phyloP scores from a whole-genome alignment of 2,329 filamentous ascomycete genomes.

The Paraphaeosphaeria sporulosa region DNA sequence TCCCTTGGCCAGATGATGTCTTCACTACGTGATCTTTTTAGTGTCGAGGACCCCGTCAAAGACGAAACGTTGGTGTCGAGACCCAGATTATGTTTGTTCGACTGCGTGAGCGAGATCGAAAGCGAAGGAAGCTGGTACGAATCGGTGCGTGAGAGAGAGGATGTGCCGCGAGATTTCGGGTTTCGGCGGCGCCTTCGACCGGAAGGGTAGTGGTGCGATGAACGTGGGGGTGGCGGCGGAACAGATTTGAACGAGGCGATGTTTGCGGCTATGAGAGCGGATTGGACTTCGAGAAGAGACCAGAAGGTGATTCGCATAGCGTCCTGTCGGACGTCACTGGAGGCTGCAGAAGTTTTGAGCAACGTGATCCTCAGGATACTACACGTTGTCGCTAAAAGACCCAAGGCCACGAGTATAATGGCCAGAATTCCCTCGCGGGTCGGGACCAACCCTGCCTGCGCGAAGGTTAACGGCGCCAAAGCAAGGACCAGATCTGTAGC shows the following conservation, averaged over 20 bases:
- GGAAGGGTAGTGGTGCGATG: not conserved
- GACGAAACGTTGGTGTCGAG: constrained; percentile 8
- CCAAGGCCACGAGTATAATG: constrained; percentile 26
- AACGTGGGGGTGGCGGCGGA: constrained; percentile 21
- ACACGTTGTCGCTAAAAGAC: constrained; percentile 30
- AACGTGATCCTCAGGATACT: constrained; percentile 28
- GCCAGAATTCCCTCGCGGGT: constrained; percentile 27
- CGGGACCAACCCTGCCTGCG: constrained; percentile 23
- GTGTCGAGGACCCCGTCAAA: constrained; percentile 9
- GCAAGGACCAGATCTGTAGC: constrained; percentile 31
- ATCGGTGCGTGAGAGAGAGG: constrained; percentile 2
- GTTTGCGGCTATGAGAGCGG: constrained; percentile 32
- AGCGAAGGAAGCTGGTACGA: constrained; percentile 10
- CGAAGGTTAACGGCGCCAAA: constrained; percentile 26
- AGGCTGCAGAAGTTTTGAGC: constrained; percentile 23
- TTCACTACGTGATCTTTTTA: constrained; percentile 11
- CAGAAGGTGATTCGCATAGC: constrained; percentile 29
- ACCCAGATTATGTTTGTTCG: constrained; percentile 1
- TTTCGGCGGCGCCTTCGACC: not conserved
- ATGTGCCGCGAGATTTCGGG: not conserved
- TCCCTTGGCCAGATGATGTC: constrained; percentile 16
- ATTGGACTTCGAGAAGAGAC: constrained; percentile 32
- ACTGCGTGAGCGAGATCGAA: not conserved
- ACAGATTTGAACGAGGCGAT: constrained; percentile 32
- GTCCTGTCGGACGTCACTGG: constrained; percentile 23